Conservation (phyloP, 2,329 filamentous ascomycete genomes). For the Fusarium denticulatum region DNA sequence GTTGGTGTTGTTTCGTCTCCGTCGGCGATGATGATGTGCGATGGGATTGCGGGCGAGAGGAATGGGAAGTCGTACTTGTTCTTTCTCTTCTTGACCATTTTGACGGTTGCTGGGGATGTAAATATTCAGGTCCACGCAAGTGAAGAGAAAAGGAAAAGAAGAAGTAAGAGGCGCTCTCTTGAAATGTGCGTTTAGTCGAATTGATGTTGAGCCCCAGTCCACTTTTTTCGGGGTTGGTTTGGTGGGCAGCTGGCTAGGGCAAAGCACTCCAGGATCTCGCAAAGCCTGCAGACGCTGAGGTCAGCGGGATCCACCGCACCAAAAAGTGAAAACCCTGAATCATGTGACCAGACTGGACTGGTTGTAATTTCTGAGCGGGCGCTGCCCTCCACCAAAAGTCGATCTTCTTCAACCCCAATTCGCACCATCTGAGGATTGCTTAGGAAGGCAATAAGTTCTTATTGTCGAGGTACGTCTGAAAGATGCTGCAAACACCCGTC, state of each 20-base stretch:
- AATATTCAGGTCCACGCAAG: constrained; percentile 48
- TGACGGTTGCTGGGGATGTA: constrained; percentile 62
- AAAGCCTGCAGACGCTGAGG: neutral
- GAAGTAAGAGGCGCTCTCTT: constrained; percentile 46
- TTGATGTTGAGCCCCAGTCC: constrained; percentile 35
- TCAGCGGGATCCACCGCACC: neutral
- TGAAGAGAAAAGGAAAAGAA: constrained; percentile 31
- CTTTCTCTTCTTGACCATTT: constrained; percentile 79
- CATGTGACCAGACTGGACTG: constrained; percentile 41
- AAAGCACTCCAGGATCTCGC: constrained; percentile 3
- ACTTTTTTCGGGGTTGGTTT: constrained; percentile 23
- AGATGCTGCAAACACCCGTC: constrained; percentile 55
- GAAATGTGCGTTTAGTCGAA: constrained; percentile 44
- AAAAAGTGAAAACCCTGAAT: constrained; percentile 42
- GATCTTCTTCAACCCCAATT: constrained; percentile 45
- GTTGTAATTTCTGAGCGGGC: constrained; percentile 44
- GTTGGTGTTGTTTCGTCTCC: constrained; percentile 23
- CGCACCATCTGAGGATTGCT: constrained; percentile 68
- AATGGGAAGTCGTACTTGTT: constrained; percentile 63
- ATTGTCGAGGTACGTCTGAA: constrained; percentile 72
- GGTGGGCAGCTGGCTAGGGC: constrained; percentile 32
- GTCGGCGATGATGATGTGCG: constrained; percentile 27
- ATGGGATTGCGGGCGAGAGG: constrained; percentile 31
- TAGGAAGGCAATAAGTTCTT: constrained; percentile 67
- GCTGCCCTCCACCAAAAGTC: constrained; percentile 43